phyloP scores from a whole-genome alignment of 805 yeast species.

The Nakazawaea pomicola region DNA sequence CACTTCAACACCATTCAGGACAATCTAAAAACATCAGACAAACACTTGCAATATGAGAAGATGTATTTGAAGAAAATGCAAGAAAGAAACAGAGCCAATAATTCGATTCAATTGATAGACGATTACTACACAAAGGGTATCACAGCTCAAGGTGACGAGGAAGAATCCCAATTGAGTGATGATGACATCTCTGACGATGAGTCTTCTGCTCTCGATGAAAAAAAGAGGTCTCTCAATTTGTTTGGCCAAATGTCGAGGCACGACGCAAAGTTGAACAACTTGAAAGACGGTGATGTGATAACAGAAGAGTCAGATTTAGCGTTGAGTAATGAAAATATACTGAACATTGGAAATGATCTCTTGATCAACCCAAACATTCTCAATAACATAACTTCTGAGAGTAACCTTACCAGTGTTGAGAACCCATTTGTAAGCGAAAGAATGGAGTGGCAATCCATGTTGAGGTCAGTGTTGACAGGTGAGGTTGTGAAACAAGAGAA shows the following conservation, averaged over 20 bases:
- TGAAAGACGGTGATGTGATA: conserved; percentile 2
- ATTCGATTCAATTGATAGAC: conserved; percentile 29
- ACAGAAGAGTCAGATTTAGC: conserved; percentile 6
- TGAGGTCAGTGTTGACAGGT: conserved; percentile 85
- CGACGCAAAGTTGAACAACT: not conserved
- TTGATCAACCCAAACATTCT: conserved; percentile 11
- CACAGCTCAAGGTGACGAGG: conserved; percentile 22
- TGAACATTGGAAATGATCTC: conserved; percentile 4
- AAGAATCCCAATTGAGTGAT: not conserved
- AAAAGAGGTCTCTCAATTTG: conserved; percentile 6
- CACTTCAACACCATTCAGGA: conserved; percentile 25
- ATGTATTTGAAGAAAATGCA: conserved; percentile 43
- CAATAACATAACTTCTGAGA: conserved; percentile 7
- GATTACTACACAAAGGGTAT: conserved; percentile 54
- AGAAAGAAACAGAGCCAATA: conserved; percentile 23
- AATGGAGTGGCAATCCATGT: conserved; percentile 94
- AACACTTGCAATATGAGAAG: conserved; percentile 49
- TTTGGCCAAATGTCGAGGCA: conserved; percentile 8
- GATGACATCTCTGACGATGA: conserved; percentile 19
- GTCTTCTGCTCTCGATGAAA: conserved; percentile 33
- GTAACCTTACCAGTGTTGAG: conserved; percentile 8
- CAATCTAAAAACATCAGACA: conserved; percentile 29
- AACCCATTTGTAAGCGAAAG: conserved; percentile 57
- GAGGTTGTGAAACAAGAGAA: conserved; percentile 92
- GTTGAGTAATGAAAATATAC: conserved; percentile 1